Conservation (phyloP, 495 filamentous ascomycete genomes). For the Aspergillus homomorphus region DNA sequence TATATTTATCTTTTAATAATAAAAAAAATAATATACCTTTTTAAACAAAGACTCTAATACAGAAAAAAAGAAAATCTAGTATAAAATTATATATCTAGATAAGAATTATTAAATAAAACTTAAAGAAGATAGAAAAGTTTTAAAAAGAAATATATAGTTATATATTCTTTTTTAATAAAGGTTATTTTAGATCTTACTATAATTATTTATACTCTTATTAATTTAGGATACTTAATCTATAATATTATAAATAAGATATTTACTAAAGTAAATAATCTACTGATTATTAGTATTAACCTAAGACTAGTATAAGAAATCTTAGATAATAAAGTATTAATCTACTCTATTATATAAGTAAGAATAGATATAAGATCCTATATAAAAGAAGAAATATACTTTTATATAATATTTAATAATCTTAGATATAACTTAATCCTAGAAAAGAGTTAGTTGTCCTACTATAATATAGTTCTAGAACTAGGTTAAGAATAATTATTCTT, state of each 20-base stretch:
- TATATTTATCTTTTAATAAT: background rate
- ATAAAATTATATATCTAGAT: conserved; percentile 4
- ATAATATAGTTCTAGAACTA: background rate
- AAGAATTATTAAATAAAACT: conserved; percentile 4
- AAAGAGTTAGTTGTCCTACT: background rate
- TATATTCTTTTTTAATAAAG: background rate
- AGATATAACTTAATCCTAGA: conserved; percentile 4
- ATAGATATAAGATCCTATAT: conserved; percentile 4
- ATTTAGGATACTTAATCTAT: conserved; percentile 4
- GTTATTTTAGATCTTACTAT: background rate
- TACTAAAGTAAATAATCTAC: conserved; percentile 1
- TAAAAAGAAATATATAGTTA: conserved; percentile 8
- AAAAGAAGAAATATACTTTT: background rate
- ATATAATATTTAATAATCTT: conserved; percentile 5
- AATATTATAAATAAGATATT: conserved; percentile 6
- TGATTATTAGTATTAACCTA: background rate
- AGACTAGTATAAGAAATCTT: background rate
- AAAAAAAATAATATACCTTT: background rate
- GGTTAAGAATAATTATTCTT: background rate
- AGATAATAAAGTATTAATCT: conserved; percentile 2
- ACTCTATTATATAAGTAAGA: background rate
- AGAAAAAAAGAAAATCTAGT: background rate
- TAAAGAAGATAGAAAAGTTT: background rate
- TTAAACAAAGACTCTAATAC: background rate
- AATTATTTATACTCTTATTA: conserved; percentile 4